These are phyloP conservation scores for Setaria viridis DNA, from an alignment of 202 grass and related monocot species.

Conservation along the genomic window DNA sequence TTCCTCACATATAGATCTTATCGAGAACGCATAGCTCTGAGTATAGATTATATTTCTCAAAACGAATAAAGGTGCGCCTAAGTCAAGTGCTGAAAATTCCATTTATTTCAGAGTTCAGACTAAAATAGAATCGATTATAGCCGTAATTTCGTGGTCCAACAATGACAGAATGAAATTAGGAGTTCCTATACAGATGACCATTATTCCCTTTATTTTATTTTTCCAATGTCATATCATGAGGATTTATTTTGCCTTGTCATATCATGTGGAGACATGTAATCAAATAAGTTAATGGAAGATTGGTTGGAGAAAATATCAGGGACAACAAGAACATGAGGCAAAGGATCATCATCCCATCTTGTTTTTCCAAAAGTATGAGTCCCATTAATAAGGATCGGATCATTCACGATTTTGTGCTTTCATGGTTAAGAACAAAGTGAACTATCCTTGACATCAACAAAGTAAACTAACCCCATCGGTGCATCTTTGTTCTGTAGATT, in stretches of 20 bases:
- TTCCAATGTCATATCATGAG: neutral
- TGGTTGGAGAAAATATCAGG: slow-evolving; percentile 25
- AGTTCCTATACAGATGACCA: neutral
- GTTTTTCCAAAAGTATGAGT: slow-evolving; percentile 35
- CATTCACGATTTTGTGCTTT: slow-evolving; percentile 19
- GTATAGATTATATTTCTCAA: neutral
- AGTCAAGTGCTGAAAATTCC: neutral
- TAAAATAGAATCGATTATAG: neutral
- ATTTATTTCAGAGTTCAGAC: neutral
- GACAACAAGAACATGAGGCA: slow-evolving; percentile 34
- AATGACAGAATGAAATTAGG: slow-evolving; percentile 4
- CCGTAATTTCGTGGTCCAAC: neutral
- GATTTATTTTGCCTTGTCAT: slow-evolving; percentile 14
- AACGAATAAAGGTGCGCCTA: neutral
- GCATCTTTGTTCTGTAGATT: slow-evolving; percentile 6
- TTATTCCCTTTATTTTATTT: slow-evolving; percentile 4
- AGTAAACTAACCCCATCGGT: slow-evolving; percentile 17
- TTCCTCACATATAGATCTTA: neutral
- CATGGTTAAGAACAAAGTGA: slow-evolving; percentile 8
- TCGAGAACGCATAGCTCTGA: neutral
- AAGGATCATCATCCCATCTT: neutral
- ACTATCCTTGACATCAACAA: slow-evolving; percentile 8
- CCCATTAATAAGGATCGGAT: slow-evolving; percentile 6
- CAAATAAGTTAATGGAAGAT: slow-evolving; percentile 36
- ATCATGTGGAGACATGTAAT: slow-evolving; percentile 22